Percentiles rank a stretch among this genome's conserved stretches.
These are phyloP conservation scores for Diaporthe eres DNA, from an alignment of 2,329 filamentous ascomycete species.

Conservation along the genomic window DNA sequence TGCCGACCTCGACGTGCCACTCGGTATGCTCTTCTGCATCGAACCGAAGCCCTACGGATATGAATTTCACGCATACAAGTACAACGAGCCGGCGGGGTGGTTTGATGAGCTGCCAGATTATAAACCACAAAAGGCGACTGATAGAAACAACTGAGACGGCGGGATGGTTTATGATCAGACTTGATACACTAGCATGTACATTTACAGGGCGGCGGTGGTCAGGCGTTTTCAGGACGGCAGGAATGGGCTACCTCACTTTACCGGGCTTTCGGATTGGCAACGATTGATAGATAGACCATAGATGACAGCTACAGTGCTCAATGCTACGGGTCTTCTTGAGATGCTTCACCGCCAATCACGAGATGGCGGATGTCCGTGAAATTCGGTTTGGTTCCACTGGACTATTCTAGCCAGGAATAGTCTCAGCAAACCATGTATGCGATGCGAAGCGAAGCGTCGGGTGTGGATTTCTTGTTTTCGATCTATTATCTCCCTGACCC, in stretches of 20 bases:
- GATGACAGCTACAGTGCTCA: conserved; percentile 25
- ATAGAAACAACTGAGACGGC: conserved; percentile 52
- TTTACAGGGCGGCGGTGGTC: conserved; percentile 6
- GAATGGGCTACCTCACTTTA: neutral
- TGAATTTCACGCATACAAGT: conserved; percentile 95
- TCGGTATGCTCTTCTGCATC: conserved; percentile 94
- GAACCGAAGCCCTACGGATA: conserved; percentile 98
- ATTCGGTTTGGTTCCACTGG: too few species aligned
- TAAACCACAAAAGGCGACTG: conserved; percentile 74
- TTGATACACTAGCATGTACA: conserved; percentile 29
- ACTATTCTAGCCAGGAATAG: neutral
- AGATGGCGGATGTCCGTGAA: neutral
- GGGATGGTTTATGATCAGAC: neutral
- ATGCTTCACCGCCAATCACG: neutral
- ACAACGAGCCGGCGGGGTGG: conserved; percentile 82
- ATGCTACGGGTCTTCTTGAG: conserved; percentile 14
- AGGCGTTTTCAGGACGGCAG: conserved; percentile 24
- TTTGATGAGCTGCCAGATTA: conserved; percentile 92
- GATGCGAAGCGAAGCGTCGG: too few species aligned
- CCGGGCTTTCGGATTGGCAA: neutral
- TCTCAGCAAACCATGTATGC: neutral
- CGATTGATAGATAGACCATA: conserved; percentile 18
- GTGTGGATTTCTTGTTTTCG: neutral
- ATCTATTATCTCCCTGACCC: neutral
- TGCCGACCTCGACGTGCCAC: conserved; percentile 91